phyloP scores from a whole-genome alignment of 805 yeast species.

The Yarrowia sp. region DNA sequence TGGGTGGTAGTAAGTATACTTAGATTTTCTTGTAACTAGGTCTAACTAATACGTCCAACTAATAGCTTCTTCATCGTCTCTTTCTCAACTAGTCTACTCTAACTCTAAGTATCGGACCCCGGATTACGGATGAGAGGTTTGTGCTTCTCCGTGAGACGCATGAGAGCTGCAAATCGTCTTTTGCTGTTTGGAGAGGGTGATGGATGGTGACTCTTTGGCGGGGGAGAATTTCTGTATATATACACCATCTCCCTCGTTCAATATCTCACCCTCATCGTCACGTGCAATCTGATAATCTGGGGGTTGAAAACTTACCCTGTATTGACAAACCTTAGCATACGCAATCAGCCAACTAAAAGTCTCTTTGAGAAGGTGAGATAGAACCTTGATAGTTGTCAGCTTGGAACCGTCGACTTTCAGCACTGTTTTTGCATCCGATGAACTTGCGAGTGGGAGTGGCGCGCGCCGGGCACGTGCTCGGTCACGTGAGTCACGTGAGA shows the following conservation, averaged over 20 bases:
- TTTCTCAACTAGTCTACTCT: no score
- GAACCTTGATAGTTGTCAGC: conserved; percentile 28
- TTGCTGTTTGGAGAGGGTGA: neutral
- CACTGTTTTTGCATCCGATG: neutral
- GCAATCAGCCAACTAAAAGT: conserved; percentile 32
- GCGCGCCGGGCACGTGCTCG: conserved; percentile 11
- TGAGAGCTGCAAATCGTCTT: neutral
- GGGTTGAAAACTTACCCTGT: conserved; percentile 8
- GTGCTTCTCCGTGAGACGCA: conserved; percentile 5
- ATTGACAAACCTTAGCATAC: conserved; percentile 16
- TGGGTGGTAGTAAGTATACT: no score
- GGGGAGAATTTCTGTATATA: no score
- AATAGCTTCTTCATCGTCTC: neutral
- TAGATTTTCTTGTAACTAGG: no score
- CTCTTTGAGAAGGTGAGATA: neutral
- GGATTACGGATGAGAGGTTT: neutral
- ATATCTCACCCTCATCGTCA: neutral
- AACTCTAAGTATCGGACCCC: conserved; percentile 21
- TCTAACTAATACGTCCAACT: no score
- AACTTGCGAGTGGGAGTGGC: conserved; percentile 21
- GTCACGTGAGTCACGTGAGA: conserved; percentile 10
- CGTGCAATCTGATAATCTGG: conserved; percentile 7
- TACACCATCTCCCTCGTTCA: no score
- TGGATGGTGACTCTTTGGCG: no score
- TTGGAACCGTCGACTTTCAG: no score